Percentiles rank a stretch among this genome's conserved stretches.
phyloP scores from a whole-genome alignment of 306 rosid species.

The Boehmeria nivea region DNA sequence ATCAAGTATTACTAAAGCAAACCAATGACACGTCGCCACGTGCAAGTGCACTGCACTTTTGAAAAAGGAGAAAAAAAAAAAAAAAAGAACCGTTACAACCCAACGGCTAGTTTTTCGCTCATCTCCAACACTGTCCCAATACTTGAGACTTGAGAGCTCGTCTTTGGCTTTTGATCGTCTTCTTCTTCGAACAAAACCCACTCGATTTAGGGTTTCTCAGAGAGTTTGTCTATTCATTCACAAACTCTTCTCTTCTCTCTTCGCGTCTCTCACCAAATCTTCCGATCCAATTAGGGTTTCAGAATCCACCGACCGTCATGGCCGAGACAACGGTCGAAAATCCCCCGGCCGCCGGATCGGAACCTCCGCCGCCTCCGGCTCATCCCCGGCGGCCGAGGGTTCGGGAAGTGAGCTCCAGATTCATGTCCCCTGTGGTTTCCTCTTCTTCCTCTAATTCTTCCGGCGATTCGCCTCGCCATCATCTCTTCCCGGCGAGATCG shows the following conservation, averaged over 20 bases:
- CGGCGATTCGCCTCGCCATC: conserved; percentile 11
- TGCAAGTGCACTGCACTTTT: too few relatives aligned
- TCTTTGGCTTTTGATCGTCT: background rate
- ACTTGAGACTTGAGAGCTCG: background rate
- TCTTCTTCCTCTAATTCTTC: conserved; percentile 7
- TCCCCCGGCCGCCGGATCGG: conserved; percentile 11
- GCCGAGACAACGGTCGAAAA: conserved; percentile 22
- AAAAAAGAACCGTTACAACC: conserved; percentile 36
- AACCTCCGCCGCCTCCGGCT: conserved; percentile 34
- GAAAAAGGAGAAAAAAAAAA: conserved; percentile 10
- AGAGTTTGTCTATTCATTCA: too few relatives aligned
- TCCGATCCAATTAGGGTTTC: background rate
- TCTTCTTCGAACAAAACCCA: background rate
- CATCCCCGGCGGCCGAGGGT: conserved; percentile 66
- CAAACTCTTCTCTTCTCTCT: background rate
- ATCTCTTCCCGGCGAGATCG: conserved; percentile 18
- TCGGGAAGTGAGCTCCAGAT: conserved; percentile 82
- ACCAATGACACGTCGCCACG: too few relatives aligned
- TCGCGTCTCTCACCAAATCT: too few relatives aligned
- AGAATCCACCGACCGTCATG: background rate
- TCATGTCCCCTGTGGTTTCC: conserved; percentile 57
- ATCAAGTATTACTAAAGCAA: too few relatives aligned
- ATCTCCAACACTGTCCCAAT: background rate
- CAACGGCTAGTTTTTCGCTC: conserved; percentile 42
- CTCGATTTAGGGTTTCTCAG: too few relatives aligned